phyloP scores from a whole-genome alignment of 2,329 filamentous ascomycete species.

The Triangularia setosa region DNA sequence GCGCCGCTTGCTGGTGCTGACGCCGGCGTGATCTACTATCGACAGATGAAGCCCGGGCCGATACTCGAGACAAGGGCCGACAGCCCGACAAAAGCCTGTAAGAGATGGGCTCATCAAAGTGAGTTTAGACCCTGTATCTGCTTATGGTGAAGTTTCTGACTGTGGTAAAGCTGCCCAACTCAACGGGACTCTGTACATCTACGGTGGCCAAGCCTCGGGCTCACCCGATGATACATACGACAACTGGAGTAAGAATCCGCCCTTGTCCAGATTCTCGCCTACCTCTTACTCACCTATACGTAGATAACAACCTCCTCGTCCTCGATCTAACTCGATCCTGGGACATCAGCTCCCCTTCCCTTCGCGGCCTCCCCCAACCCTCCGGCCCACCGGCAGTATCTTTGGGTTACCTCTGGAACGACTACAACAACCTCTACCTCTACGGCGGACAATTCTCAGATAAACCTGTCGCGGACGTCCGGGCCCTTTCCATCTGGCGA shows the following conservation, averaged over 20 bases:
- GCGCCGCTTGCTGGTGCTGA: constrained; percentile 42
- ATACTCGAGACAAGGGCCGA: constrained; percentile 39
- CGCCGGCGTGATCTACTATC: constrained; percentile 38
- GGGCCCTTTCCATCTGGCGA: constrained; percentile 62
- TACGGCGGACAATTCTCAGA: constrained; percentile 74
- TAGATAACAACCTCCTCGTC: constrained; percentile 67
- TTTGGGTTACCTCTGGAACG: constrained; percentile 73
- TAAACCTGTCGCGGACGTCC: constrained; percentile 52
- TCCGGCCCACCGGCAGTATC: constrained; percentile 68
- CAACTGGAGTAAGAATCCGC: constrained; percentile 60
- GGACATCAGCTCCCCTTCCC: constrained; percentile 59
- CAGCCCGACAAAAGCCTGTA: constrained; percentile 56
- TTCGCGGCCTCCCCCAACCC: constrained; percentile 37
- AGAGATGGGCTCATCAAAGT: constrained; percentile 64
- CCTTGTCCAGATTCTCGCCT: not conserved
- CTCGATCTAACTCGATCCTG: constrained; percentile 72
- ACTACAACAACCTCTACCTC: constrained; percentile 64
- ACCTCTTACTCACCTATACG: constrained; percentile 3
- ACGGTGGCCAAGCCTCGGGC: constrained; percentile 64
- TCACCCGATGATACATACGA: constrained; percentile 54
- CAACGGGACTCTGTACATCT: constrained; percentile 73
- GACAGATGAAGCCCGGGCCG: constrained; percentile 14
- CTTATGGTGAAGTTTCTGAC: constrained; percentile 6
- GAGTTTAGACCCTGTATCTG: constrained; percentile 20
- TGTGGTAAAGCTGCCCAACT: constrained; percentile 53